Percentiles rank a stretch among this genome's conserved stretches.
Evolutionary conservation across 2,329 filamentous ascomycete genomes (phyloP).

Genomic region (Fusarium pseudoanthophilum): DNA sequence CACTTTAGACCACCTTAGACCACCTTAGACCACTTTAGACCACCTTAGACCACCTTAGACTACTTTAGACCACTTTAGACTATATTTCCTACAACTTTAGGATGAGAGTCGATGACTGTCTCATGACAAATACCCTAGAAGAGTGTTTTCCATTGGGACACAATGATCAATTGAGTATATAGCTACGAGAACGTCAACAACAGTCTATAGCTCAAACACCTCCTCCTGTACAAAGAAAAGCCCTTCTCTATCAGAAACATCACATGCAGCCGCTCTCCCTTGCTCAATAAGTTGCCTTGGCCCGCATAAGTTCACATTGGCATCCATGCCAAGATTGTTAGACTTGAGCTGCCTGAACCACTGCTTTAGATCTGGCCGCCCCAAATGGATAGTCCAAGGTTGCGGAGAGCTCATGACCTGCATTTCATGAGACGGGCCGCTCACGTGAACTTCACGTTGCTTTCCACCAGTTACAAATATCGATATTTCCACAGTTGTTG

Average conservation of each 20-base stretch:
- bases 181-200: not conserved
- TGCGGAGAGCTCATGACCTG: not conserved
- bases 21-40: not conserved
- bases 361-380: not conserved
- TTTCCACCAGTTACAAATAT: not conserved
- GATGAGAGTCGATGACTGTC: too few relatives aligned
- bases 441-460: fast-evolving
- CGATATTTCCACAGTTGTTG: not conserved
- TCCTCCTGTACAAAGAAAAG: not conserved
- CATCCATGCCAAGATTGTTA: not conserved
- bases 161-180: not conserved
- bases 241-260: not conserved
- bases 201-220: not conserved
- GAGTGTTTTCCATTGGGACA: not conserved
- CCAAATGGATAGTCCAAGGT: not conserved
- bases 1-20: too few relatives aligned
- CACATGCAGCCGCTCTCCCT: not conserved
- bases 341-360: not conserved
- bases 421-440: not conserved
- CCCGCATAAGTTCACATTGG: not conserved
- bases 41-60: too few relatives aligned
- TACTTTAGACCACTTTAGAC: not conserved
- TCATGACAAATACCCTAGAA: fast-evolving
- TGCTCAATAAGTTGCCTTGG: not conserved
- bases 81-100: not conserved